Evolutionary conservation across 129 eudicot species (phyloP).

Genomic region (Lactuca sativa): DNA sequence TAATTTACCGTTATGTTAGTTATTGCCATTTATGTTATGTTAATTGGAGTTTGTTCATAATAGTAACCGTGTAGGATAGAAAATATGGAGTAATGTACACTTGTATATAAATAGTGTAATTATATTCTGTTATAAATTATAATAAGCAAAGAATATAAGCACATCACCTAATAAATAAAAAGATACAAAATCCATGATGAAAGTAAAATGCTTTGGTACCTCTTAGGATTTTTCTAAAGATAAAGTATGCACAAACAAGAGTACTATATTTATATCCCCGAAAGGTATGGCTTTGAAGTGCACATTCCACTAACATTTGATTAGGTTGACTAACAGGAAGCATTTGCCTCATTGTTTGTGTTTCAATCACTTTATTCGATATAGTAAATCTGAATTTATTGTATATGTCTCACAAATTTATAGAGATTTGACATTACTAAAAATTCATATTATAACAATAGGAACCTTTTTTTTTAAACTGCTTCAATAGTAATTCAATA

Average conservation of each 20-base stretch:
- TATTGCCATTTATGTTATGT: too few species aligned
- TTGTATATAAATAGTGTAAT: too few species aligned
- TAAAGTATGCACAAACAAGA: background rate
- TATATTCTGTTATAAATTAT: too few species aligned
- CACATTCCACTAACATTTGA: background rate
- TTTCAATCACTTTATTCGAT: background rate
- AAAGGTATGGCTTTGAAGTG: constrained; percentile 6
- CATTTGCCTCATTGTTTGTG: background rate
- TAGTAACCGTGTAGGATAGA: too few species aligned
- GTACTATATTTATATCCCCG: background rate
- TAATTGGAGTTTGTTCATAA: too few species aligned
- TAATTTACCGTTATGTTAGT: too few species aligned
- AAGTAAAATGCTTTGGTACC: background rate
- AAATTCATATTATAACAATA: too few species aligned
- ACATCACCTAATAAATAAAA: background rate
- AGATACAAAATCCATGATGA: background rate
- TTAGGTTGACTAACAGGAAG: background rate
- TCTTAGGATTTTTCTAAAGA: background rate
- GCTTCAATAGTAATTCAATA: too few species aligned
- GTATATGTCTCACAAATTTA: background rate
- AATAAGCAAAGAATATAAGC: background rate
- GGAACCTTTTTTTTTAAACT: too few species aligned
- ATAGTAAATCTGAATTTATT: background rate
- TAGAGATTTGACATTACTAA: background rate
- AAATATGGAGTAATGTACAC: too few species aligned